Base-by-base conservation (phyloP, 345 rosid species). In the Euclidium syriacum region DNA sequence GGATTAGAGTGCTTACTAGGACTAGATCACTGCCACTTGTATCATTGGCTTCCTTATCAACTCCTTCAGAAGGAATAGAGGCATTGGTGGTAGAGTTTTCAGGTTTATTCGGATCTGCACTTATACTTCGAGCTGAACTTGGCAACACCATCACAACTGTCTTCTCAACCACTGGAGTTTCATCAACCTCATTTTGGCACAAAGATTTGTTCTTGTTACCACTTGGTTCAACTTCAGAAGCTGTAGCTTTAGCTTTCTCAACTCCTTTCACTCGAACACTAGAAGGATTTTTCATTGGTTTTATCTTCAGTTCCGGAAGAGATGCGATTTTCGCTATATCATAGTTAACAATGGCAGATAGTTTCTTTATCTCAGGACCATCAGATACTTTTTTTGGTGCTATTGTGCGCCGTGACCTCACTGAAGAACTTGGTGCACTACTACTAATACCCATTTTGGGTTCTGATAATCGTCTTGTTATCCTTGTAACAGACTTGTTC, bases 391-490 rank as follows among this genome's bases (percentile, higher is more conserved):
- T 88, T 55, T 66, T 52, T 48, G 73, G 57, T 41, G 64, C 70
- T 63, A 72, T 79, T 26, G 72, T 54, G 33, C 73, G 78, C 34
- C 52, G 81, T 58, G 85, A 52, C 77, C 76, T 83, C 60, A 71
- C 80, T 18, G 83, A 72, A 74, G 87, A 65, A 51, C 61, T 67
- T 64, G 32, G 65, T 36, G 70, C 62, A 52, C 78, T 75, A 64
- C 70, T 71, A 10, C 70, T 71, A 10, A 1, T 56, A 62, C 65
- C 71, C 39, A 71, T 53, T 75, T 81, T 86, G 11, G 95, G 91
- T 69, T 91, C 95, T 29, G 98, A 91, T 56, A 88, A 77, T 62
- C 98, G 77, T 77, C 96, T 84, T 67, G 80, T 84, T 67, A 79
- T 83, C 50, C 86, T 69, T 50, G 91, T 71, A 80, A 77, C 72